These are phyloP conservation scores for Pseudomassariella vexata DNA, from an alignment of 2,329 filamentous ascomycete genomes.

Conservation along the genomic window DNA sequence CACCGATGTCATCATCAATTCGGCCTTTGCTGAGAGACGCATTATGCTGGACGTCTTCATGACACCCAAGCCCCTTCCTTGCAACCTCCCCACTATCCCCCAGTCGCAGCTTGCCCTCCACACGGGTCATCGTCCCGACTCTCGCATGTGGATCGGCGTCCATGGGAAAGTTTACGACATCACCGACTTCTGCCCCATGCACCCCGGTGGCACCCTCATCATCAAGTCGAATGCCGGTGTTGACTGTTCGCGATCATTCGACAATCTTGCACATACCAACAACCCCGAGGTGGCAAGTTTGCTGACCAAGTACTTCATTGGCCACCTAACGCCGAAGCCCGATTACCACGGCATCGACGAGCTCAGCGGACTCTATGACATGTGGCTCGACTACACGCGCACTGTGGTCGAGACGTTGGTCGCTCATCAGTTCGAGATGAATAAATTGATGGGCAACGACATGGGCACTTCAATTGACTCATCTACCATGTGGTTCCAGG, in stretches of 20 bases:
- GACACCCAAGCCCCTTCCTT: slow-evolving; percentile 46
- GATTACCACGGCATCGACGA: slow-evolving; percentile 36
- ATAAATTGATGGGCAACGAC: slow-evolving; percentile 38
- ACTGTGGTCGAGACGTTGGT: slow-evolving; percentile 45
- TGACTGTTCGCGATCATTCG: slow-evolving; percentile 46
- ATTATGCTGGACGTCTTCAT: slow-evolving; percentile 55
- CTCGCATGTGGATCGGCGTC: slow-evolving; percentile 45
- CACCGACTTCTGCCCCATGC: slow-evolving; percentile 47
- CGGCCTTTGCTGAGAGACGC: slow-evolving; percentile 47
- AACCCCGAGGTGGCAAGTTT: slow-evolving; percentile 48
- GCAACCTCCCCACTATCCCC: slow-evolving; percentile 43
- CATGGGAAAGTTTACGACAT: slow-evolving; percentile 49
- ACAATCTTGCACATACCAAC: slow-evolving; percentile 48
- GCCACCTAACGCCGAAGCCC: slow-evolving; percentile 43
- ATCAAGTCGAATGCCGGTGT: slow-evolving; percentile 50
- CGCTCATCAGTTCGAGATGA: slow-evolving; percentile 47
- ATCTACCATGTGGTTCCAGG: slow-evolving; percentile 37
- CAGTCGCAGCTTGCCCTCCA: slow-evolving; percentile 42
- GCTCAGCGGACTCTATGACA: slow-evolving; percentile 38
- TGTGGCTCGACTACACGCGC: slow-evolving; percentile 44
- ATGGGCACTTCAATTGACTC: slow-evolving; percentile 31
- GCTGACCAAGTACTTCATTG: slow-evolving; percentile 48
- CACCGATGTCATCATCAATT: slow-evolving; percentile 43
- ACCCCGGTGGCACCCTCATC: slow-evolving; percentile 47
- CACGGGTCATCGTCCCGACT: slow-evolving; percentile 41